These are phyloP conservation scores for Coleophoma eucalyptorum DNA, from an alignment of 2,329 filamentous ascomycete genomes.

Conservation along the genomic window DNA sequence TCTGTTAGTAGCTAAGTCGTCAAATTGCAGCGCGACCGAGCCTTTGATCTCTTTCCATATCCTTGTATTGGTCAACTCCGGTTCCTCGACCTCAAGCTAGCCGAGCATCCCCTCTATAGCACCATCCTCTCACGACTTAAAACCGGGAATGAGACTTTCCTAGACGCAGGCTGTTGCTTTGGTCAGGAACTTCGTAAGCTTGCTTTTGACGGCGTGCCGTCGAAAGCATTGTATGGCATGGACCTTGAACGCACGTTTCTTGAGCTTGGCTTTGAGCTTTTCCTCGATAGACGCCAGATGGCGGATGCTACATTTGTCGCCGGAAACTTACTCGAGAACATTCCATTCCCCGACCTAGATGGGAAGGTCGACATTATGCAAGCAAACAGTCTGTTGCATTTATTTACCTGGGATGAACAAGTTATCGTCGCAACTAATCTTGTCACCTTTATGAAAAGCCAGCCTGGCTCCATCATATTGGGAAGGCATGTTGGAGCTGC, in stretches of 20 bases:
- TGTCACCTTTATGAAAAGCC: conserved; percentile 10
- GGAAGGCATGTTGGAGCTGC: conserved; percentile 31
- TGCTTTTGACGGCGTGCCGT: conserved; percentile 28
- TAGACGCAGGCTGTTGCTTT: conserved; percentile 33
- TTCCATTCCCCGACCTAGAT: conserved; percentile 18
- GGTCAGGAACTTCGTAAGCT: conserved; percentile 33
- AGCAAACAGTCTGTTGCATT: conserved; percentile 37
- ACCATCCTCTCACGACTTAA: conserved; percentile 6
- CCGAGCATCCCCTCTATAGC: conserved; percentile 1
- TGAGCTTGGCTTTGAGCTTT: not conserved
- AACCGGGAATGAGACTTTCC: conserved; percentile 8
- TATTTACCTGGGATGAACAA: conserved; percentile 35
- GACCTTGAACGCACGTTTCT: conserved; percentile 3
- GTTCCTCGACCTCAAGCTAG: conserved; percentile 2
- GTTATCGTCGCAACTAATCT: conserved; percentile 24
- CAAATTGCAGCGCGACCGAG: not conserved
- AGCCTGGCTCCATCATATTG: conserved; percentile 28
- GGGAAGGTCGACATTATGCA: conserved; percentile 35
- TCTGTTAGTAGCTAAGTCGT: not conserved
- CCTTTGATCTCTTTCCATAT: conserved; percentile 3
- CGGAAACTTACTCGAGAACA: not conserved
- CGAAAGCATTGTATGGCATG: conserved; percentile 22
- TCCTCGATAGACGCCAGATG: not conserved
- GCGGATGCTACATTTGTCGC: not conserved
- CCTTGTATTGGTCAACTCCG: conserved; percentile 6